Conservation (phyloP, 768 basidiomycete species). For the Lactifluus piperatus region DNA sequence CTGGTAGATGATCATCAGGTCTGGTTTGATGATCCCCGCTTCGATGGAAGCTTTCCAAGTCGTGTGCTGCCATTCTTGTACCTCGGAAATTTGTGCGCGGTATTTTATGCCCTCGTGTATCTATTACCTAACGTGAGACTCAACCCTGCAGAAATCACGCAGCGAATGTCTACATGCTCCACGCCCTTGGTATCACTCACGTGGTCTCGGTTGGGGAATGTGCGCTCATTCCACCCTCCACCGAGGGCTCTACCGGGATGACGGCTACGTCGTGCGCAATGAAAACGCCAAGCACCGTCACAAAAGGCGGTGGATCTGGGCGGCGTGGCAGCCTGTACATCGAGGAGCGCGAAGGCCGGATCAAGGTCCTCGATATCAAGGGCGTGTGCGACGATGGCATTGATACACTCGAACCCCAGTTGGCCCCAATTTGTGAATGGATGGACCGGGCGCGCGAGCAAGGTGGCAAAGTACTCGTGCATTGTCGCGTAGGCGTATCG, state of each 20-base stretch:
- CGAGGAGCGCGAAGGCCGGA: constrained; percentile 81
- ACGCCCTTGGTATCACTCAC: constrained; percentile 92
- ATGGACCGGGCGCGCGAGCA: constrained; percentile 76
- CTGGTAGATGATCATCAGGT: constrained; percentile 65
- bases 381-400: constrained; percentile 95
- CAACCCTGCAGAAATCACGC: constrained; percentile 68
- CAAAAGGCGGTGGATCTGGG: constrained; percentile 38
- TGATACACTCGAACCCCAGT: constrained; percentile 83
- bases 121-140: constrained; percentile 19
- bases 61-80: constrained; percentile 89
- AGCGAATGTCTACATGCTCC: constrained; percentile 90
- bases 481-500: constrained; percentile 99
- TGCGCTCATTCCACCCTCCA: constrained; percentile 74
- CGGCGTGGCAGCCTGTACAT: constrained; percentile 74
- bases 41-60: constrained; percentile 94
- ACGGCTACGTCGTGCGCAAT: not conserved
- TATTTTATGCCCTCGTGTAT: constrained; percentile 1
- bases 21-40: constrained; percentile 93
- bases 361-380: constrained; percentile 87
- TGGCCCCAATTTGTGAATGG: constrained; percentile 86
- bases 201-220: constrained; percentile 97
- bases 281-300: constrained; percentile 19
- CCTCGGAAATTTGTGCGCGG: constrained; percentile 83
- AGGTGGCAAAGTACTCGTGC: constrained; percentile 88
- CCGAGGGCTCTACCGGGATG: not conserved